Evolutionary conservation across 192 early-diverging fungal genomes (phyloP).

Genomic region (Rhizophagus clarus): DNA sequence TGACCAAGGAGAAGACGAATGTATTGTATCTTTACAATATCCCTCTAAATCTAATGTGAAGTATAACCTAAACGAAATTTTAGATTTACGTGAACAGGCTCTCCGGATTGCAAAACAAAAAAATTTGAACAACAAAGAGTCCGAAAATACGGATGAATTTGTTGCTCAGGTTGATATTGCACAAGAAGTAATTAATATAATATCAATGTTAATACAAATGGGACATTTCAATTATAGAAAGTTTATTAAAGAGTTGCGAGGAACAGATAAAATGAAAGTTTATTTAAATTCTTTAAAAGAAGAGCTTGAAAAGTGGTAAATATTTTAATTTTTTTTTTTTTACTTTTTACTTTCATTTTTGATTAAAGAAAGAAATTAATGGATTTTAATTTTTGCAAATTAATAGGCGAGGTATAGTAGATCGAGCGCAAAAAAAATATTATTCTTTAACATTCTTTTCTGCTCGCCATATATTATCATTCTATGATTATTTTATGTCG

Average conservation of each 20-base stretch:
- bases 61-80: conserved; percentile 17
- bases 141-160: conserved; percentile 10
- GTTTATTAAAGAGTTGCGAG: not conserved
- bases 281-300: not conserved
- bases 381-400: not conserved
- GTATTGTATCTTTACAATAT: conserved; percentile 24
- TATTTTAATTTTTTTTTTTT: not conserved
- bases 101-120: conserved; percentile 25
- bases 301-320: conserved; percentile 18
- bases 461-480: conserved; percentile 27
- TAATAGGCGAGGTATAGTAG: conserved; percentile 17
- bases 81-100: conserved; percentile 30
- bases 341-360: no score
- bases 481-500: conserved; percentile 28
- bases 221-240: conserved; percentile 33
- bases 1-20: not conserved
- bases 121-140: no score
- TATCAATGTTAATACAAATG: conserved; percentile 21
- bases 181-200: conserved; percentile 20
- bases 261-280: not conserved
- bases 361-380: no score
- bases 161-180: conserved; percentile 31
- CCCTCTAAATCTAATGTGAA: not conserved
- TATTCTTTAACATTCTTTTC: conserved; percentile 33
- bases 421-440: conserved; percentile 9